Evolutionary conservation across 2,329 filamentous ascomycete species (phyloP).

Genomic region (Aspergillus brunneoviolaceus): DNA sequence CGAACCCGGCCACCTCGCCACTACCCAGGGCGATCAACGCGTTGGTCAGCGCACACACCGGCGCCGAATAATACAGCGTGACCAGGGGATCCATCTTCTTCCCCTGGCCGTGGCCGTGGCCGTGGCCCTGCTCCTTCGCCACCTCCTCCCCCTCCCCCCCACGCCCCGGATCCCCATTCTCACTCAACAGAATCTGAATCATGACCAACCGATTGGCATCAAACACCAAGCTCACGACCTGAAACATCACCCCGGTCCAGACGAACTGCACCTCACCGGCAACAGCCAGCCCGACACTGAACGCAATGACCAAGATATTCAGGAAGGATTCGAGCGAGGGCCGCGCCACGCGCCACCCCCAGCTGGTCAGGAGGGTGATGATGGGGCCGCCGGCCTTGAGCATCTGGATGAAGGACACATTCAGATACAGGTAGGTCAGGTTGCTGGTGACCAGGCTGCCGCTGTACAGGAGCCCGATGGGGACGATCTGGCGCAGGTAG

Average conservation of each 20-base stretch:
- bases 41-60: conserved; percentile 77
- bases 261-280: conserved; percentile 89
- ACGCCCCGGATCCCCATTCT: conserved; percentile 37
- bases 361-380: conserved; percentile 81
- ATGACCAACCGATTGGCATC: conserved; percentile 77
- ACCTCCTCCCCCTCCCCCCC: no score
- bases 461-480: conserved; percentile 92
- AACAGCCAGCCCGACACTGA: conserved; percentile 88
- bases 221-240: conserved; percentile 70
- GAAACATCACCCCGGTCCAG: conserved; percentile 59
- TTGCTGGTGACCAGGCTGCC: conserved; percentile 94
- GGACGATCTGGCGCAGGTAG: conserved; percentile 86
- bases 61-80: conserved; percentile 84
- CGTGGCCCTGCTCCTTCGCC: background rate
- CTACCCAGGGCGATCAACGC: conserved; percentile 62
- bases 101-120: conserved; percentile 39
- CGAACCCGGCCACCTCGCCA: conserved; percentile 58
- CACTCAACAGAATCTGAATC: conserved; percentile 74
- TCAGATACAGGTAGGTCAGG: conserved; percentile 88
- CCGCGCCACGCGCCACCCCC: conserved; percentile 75
- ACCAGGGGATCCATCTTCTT: conserved; percentile 84
- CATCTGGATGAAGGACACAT: conserved; percentile 97
- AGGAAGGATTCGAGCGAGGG: conserved; percentile 78
- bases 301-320: conserved; percentile 87
- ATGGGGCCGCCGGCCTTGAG: conserved; percentile 97